phyloP scores from a whole-genome alignment of 2,329 filamentous ascomycete species.

The Colletotrichum gigasporum region DNA sequence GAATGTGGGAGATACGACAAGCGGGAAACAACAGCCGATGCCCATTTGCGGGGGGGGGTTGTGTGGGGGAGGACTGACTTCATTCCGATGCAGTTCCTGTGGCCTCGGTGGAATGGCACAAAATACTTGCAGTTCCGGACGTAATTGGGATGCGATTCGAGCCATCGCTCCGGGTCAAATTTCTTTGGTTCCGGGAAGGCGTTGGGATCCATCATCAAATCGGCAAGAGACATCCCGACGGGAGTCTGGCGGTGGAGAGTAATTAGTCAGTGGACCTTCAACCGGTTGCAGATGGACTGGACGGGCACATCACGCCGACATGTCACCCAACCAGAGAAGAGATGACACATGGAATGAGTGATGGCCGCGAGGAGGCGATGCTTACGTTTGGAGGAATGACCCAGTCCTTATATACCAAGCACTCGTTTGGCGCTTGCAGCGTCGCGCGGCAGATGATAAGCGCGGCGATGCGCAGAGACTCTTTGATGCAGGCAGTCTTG shows the following conservation, averaged over 20 bases:
- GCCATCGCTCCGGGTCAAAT: background rate
- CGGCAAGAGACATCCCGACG: background rate
- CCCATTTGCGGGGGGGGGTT: no score
- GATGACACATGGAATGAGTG: no score
- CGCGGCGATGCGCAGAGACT: background rate
- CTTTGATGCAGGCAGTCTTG: background rate
- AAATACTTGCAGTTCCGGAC: background rate
- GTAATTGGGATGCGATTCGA: background rate
- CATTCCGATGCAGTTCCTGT: background rate
- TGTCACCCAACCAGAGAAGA: no score
- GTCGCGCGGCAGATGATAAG: background rate
- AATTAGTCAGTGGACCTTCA: background rate
- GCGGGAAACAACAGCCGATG: no score
- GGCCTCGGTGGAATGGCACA: background rate
- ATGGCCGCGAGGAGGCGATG: no score
- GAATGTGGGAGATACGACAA: no score
- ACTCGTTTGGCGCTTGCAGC: background rate
- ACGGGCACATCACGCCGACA: no score
- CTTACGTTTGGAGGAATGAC: background rate
- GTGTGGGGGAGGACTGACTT: no score
- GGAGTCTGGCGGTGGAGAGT: background rate
- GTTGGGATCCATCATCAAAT: background rate
- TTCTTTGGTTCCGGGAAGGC: background rate
- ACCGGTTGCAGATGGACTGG: no score
- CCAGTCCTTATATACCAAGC: background rate